Percentiles rank a stretch among this genome's conserved stretches.
Evolutionary conservation across 768 basidiomycete species (phyloP).

Genomic region (Leucosporidium creatinivorum): DNA sequence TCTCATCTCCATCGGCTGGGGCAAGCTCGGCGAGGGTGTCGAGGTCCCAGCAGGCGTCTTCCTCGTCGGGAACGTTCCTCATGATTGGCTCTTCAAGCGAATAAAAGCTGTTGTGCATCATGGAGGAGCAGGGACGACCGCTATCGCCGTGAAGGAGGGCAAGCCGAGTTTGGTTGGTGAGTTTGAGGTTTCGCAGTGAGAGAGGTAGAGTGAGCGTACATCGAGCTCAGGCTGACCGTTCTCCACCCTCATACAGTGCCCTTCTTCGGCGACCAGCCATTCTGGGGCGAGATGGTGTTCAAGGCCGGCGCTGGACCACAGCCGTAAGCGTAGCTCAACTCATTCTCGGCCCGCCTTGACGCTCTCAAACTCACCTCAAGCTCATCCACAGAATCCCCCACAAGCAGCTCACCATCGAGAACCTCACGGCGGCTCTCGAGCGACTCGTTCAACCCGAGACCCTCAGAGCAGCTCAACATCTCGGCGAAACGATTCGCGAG

Average conservation of each 20-base stretch:
- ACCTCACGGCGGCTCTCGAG: background rate
- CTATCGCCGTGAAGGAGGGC: slow-evolving; percentile 56
- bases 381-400: background rate
- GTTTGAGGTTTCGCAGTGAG: background rate
- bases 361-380: background rate
- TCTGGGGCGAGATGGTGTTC: slow-evolving; percentile 56
- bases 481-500: slow-evolving; percentile 51
- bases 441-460: slow-evolving; percentile 46
- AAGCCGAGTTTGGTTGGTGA: slow-evolving; percentile 52
- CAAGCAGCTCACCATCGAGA: background rate
- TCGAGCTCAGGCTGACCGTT: no score
- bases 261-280: slow-evolving; percentile 60
- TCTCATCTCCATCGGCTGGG: slow-evolving; percentile 61
- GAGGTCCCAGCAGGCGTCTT: slow-evolving; percentile 52
- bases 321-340: slow-evolving; percentile 40
- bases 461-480: slow-evolving; percentile 48
- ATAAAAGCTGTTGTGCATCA: slow-evolving; percentile 57
- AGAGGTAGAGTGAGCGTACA: no score
- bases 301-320: slow-evolving; percentile 57
- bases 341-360: no score
- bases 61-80: slow-evolving; percentile 60
- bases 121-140: slow-evolving; percentile 62
- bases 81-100: slow-evolving; percentile 61
- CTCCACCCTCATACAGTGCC: slow-evolving; percentile 41
- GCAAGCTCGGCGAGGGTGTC: slow-evolving; percentile 51